Conservation (phyloP, 768 basidiomycete genomes). For the Hirschioporus abietinus region DNA sequence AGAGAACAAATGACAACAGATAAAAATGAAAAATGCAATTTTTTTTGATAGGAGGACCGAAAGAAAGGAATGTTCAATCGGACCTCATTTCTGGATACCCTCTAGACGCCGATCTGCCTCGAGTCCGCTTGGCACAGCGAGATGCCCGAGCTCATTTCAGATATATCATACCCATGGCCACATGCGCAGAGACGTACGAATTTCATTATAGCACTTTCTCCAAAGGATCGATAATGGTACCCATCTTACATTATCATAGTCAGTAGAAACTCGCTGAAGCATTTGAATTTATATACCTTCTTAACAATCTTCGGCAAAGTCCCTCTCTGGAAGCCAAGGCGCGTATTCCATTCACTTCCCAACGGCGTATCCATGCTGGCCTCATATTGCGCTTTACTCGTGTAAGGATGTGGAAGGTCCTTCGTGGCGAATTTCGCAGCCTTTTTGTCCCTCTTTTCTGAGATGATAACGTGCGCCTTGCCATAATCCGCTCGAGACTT, state of each 20-base stretch:
- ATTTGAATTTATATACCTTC: constrained; percentile 49
- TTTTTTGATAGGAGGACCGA: neutral
- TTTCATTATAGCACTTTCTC: constrained; percentile 40
- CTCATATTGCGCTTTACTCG: constrained; percentile 90
- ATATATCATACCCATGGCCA: neutral
- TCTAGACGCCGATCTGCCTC: neutral
- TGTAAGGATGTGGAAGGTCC: constrained; percentile 93
- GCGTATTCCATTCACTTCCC: constrained; percentile 91
- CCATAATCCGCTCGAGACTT: constrained; percentile 75
- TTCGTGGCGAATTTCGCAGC: constrained; percentile 84
- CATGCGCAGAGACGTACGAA: neutral
- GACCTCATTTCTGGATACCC: neutral
- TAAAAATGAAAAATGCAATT: neutral
- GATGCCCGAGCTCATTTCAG: neutral
- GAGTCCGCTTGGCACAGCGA: neutral
- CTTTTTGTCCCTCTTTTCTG: constrained; percentile 93
- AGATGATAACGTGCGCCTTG: constrained; percentile 89
- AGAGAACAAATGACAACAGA: neutral
- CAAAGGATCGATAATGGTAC: constrained; percentile 63
- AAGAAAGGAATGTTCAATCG: neutral
- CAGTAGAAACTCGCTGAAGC: neutral
- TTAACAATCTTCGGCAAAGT: constrained; percentile 83
- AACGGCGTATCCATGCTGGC: constrained; percentile 74
- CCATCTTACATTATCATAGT: constrained; percentile 40
- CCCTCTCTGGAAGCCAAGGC: constrained; percentile 75